phyloP scores from a whole-genome alignment of 108 stramenopile species.

The Skeletonema grethae region DNA sequence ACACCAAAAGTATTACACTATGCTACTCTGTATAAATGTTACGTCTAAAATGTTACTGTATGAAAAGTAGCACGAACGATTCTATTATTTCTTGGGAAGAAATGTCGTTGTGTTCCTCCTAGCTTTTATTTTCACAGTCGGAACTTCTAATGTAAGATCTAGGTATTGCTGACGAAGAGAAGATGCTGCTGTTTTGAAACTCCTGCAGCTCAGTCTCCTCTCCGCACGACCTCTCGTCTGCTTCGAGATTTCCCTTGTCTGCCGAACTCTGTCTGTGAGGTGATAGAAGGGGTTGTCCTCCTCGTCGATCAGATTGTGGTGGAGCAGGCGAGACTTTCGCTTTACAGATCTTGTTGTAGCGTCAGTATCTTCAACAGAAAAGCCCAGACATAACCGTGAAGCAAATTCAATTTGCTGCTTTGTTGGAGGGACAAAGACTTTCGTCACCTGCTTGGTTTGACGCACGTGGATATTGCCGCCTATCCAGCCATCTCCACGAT shows the following conservation, averaged over 20 bases:
- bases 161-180: not conserved
- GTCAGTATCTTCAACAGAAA: constrained; percentile 37
- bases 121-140: not conserved
- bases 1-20: not conserved
- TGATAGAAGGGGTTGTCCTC: constrained; percentile 44
- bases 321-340: constrained; percentile 20
- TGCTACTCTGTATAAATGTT: not conserved
- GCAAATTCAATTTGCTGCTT: constrained; percentile 53
- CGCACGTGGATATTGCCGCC: constrained; percentile 40
- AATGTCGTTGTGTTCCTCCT: not conserved
- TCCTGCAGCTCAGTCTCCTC: constrained; percentile 20
- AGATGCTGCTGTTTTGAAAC: not conserved
- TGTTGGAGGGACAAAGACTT: constrained; percentile 44
- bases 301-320: constrained; percentile 26
- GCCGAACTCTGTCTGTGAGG: constrained; percentile 29
- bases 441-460: constrained; percentile 16
- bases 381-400: constrained; percentile 49
- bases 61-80: no score
- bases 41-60: no score
- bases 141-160: constrained; percentile 1
- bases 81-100: not conserved
- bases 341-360: not conserved
- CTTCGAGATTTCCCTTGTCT: constrained; percentile 36
- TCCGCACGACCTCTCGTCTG: constrained; percentile 37
- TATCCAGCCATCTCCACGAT: constrained; percentile 43